phyloP scores from a whole-genome alignment of 495 filamentous ascomycete species.

The Astrocystis sublimbata region DNA sequence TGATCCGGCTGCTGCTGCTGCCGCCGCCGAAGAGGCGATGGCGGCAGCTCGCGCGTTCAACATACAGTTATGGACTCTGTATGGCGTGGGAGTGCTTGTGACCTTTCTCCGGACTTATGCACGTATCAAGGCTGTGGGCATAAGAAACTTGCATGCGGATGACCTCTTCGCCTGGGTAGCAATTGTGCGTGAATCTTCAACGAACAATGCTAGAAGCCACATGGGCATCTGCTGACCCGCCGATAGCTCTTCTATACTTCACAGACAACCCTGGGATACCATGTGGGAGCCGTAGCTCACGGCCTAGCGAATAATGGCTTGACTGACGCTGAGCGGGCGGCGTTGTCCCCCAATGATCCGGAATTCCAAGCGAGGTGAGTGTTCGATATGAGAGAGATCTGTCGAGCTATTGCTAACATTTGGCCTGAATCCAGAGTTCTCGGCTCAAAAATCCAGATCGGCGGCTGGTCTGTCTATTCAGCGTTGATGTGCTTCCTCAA shows the following conservation, averaged over 20 bases:
- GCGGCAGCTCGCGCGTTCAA: slow-evolving; percentile 31
- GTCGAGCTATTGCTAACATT: not conserved
- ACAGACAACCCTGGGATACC: slow-evolving; percentile 38
- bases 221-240: not conserved
- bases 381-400: not conserved
- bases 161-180: slow-evolving; percentile 38
- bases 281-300: slow-evolving; percentile 42
- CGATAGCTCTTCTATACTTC: slow-evolving; percentile 37
- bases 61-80: slow-evolving; percentile 46
- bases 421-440: slow-evolving; percentile 7
- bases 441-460: slow-evolving; percentile 61
- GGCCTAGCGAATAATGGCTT: slow-evolving; percentile 64
- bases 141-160: slow-evolving; percentile 30
- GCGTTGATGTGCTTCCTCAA: slow-evolving; percentile 60
- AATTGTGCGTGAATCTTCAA: slow-evolving; percentile 30
- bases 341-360: slow-evolving; percentile 46
- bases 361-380: slow-evolving; percentile 48
- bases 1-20: slow-evolving; percentile 22
- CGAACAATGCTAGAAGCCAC: too few relatives aligned
- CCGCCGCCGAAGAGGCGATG: slow-evolving; percentile 31
- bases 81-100: slow-evolving; percentile 33
- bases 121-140: slow-evolving; percentile 31
- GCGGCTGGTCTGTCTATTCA: slow-evolving; percentile 61
- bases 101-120: slow-evolving; percentile 35
- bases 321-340: slow-evolving; percentile 50